phyloP scores from a whole-genome alignment of 495 filamentous ascomycete species.

The Penicillium canariense region DNA sequence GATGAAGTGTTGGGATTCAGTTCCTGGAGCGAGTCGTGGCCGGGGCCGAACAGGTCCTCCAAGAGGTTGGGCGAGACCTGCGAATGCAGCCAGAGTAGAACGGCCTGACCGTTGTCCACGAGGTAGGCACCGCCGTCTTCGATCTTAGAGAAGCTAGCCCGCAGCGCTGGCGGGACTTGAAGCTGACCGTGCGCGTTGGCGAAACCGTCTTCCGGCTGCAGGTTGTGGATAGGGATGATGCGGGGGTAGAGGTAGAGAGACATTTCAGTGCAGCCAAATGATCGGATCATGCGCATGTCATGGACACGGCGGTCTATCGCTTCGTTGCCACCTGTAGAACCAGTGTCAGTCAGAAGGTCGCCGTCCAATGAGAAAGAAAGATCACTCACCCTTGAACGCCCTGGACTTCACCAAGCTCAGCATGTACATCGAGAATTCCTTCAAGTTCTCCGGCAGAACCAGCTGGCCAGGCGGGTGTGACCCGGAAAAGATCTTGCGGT shows the following conservation, averaged over 20 bases:
- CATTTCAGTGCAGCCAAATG: conserved; percentile 80
- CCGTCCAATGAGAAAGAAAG: not conserved
- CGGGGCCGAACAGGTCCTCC: conserved; percentile 84
- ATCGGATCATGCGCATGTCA: conserved; percentile 85
- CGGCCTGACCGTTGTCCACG: conserved; percentile 92
- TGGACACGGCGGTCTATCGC: conserved; percentile 88
- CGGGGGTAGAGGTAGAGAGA: conserved; percentile 93
- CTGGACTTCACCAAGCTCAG: conserved; percentile 88
- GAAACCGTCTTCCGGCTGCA: conserved; percentile 75
- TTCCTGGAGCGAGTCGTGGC: conserved; percentile 62
- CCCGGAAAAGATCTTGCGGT: conserved; percentile 84
- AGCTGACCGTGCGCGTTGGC: conserved; percentile 85
- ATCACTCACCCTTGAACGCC: conserved; percentile 73
- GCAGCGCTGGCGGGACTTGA: conserved; percentile 60
- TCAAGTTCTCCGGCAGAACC: conserved; percentile 91
- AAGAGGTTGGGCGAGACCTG: conserved; percentile 77
- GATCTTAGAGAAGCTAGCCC: conserved; percentile 86
- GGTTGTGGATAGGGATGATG: conserved; percentile 87
- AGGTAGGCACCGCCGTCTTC: conserved; percentile 97
- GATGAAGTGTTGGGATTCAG: conserved; percentile 76
- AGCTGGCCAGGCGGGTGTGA: conserved; percentile 90
- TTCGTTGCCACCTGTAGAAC: conserved; percentile 64
- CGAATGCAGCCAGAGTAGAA: conserved; percentile 84
- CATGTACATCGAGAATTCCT: conserved; percentile 97
- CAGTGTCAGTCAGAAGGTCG: conserved; percentile 1